Percentiles rank a stretch among this genome's conserved stretches.
phyloP scores from a whole-genome alignment of 2,329 filamentous ascomycete species.

The Colletotrichum camelliae region DNA sequence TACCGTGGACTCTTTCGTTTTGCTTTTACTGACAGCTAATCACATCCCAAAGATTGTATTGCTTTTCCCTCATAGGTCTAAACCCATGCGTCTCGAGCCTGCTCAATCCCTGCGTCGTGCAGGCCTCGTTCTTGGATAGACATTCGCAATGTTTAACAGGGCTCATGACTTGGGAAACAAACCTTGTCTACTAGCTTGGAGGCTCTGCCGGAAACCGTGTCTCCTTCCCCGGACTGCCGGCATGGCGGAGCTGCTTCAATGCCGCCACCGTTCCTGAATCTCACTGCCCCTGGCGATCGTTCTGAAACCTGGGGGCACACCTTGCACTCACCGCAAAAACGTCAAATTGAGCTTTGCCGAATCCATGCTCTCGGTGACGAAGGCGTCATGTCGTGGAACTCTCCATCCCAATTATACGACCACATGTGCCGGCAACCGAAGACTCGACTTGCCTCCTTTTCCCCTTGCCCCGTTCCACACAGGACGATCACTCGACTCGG shows the following conservation, averaged over 20 bases:
- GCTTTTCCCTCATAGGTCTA: not conserved
- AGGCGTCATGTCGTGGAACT: not conserved
- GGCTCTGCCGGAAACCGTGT: conserved; percentile 20
- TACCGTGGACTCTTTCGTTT: not conserved
- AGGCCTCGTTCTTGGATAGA: not conserved
- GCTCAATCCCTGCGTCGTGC: not conserved
- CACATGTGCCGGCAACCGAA: not conserved
- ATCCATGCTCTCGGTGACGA: not conserved
- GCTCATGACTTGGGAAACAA: not conserved
- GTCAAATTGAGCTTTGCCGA: not conserved
- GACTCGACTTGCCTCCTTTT: not conserved
- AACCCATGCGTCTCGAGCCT: not conserved
- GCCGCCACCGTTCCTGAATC: not conserved
- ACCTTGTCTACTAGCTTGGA: not conserved
- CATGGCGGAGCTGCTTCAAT: conserved; percentile 1
- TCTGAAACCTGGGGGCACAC: conserved; percentile 6
- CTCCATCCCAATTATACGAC: not conserved
- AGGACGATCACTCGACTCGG: not conserved
- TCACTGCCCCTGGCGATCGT: conserved; percentile 10
- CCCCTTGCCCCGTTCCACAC: not conserved
- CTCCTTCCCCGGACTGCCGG: conserved; percentile 7
- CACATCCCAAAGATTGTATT: not conserved
- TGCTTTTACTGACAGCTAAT: not conserved
- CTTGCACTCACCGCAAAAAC: not conserved
- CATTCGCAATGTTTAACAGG: not conserved